Evolutionary conservation across 1,284 basidiomycete species (phyloP), one percentile per base, ranked within the genome.

Genomic region (Butyriboletus appendiculatus): DNA sequence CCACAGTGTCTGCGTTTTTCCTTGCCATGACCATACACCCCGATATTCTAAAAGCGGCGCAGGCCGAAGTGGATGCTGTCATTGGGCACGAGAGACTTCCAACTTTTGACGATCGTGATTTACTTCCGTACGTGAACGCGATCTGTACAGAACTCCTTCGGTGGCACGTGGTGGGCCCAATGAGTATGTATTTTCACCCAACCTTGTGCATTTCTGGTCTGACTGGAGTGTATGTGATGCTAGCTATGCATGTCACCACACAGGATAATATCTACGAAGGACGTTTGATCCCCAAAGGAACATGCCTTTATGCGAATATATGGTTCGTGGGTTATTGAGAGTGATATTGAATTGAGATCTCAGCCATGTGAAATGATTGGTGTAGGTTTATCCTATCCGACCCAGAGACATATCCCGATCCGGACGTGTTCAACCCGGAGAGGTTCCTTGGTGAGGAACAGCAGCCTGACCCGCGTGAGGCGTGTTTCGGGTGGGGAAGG

Each of bases 281-380:
- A 8, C 72, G 73, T 49, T 45, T 70, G 2, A 75, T 78, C 10
- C 75, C 77, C 6, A 75, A 75, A 50, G 73, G 69, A 14, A 58
- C 67, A 2, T 39, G 49, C 9, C 41, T 70, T 1, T 9, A 73
- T 5, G 22, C 41, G 8, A 66, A 62, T 39, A 39, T 60, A 10
- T 65, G 59, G 64, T 65, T 8, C 14, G 56, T 59, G 46, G 4
- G 30, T 12, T 9, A 1, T 14, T 8, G 10, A 16, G 8, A 2
- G 14, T 10, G 9, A 11, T 15, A 2, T 18, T 7, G 2, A n/a
- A 12, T 24, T 12, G 14, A 34, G 10, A 34, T 34, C 39, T 49
- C 8, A 26, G 7, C 22, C 4, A 22, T 4, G n/a, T 44, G n/a
- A 43, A 16, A 45, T 20, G 1, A 14, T 20, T 30, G 18, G 1